These are phyloP conservation scores for Ophiostoma perfectum DNA, from an alignment of 2,329 filamentous ascomycete genomes.

Conservation along the genomic window DNA sequence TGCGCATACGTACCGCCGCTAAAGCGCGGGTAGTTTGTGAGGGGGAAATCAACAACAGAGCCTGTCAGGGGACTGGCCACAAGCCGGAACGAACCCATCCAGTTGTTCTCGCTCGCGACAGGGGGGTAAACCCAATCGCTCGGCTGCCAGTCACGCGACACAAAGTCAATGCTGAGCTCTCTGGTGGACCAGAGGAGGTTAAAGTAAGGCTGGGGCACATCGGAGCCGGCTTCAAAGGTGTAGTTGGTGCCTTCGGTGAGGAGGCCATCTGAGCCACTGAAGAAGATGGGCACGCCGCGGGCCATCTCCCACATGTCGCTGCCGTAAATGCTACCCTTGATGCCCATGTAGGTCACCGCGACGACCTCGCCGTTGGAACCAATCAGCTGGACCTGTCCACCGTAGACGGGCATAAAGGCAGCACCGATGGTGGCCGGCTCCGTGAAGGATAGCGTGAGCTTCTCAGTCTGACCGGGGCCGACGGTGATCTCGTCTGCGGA, in stretches of 20 bases:
- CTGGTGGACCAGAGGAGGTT: constrained; percentile 26
- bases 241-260: not conserved
- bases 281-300: not conserved
- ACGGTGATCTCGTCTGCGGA: constrained; percentile 11
- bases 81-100: constrained; percentile 11
- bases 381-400: constrained; percentile 34
- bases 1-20: not conserved
- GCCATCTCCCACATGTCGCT: constrained; percentile 12
- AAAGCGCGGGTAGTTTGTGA: constrained; percentile 13
- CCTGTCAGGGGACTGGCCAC: constrained; percentile 8
- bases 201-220: constrained; percentile 25
- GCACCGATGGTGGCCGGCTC: constrained; percentile 24
- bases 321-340: not conserved
- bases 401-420: constrained; percentile 33
- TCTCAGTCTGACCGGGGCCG: not conserved
- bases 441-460: not conserved
- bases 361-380: constrained; percentile 34
- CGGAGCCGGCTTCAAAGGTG: not conserved
- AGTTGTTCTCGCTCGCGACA: constrained; percentile 21
- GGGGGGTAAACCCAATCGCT: constrained; percentile 23
- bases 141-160: constrained; percentile 15
- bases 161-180: constrained; percentile 26
- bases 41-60: constrained; percentile 15
- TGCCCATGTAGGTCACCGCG: constrained; percentile 33
- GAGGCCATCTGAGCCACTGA: not conserved